Conservation (phyloP, 805 yeast species). For the Candida golubevii region DNA sequence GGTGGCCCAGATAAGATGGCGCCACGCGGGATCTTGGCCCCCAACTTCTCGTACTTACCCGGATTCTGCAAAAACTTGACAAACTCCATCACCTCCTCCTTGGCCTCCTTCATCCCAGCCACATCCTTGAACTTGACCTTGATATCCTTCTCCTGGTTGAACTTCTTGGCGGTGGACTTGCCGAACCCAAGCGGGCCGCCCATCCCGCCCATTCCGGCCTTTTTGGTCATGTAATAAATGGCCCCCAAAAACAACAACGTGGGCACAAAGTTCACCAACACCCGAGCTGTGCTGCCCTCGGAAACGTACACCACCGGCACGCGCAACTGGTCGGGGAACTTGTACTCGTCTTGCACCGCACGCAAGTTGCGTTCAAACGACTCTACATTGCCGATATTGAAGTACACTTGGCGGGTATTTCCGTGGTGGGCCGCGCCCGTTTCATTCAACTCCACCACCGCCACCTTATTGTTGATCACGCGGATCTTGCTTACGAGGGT, state of each 20-base stretch:
- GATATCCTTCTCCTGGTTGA: conserved; percentile 88
- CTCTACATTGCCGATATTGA: conserved; percentile 86
- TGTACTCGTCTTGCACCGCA: conserved; percentile 67
- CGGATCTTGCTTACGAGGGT: conserved; percentile 70
- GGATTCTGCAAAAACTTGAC: conserved; percentile 92
- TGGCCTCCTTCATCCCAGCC: conserved; percentile 97
- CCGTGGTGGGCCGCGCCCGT: conserved; percentile 47
- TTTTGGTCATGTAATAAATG: conserved; percentile 73
- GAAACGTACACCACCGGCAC: conserved; percentile 78
- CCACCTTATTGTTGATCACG: conserved; percentile 74
- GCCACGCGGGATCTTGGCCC: conserved; percentile 98
- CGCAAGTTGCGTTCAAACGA: conserved; percentile 77
- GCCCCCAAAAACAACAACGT: conserved; percentile 87
- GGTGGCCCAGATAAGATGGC: conserved; percentile 99
- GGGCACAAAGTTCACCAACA: conserved; percentile 76
- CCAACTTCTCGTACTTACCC: conserved; percentile 80
- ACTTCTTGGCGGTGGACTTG: conserved; percentile 83
- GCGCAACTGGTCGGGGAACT: conserved; percentile 56
- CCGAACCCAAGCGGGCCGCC: conserved; percentile 75
- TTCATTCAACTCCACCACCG: conserved; percentile 63
- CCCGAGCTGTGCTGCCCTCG: conserved; percentile 62
- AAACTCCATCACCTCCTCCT: conserved; percentile 96
- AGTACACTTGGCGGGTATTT: conserved; percentile 33
- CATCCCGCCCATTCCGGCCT: conserved; percentile 44
- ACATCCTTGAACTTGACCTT: conserved; percentile 89